Evolutionary conservation across 768 basidiomycete genomes (phyloP).

Genomic region (Tubosaeta sp.): DNA sequence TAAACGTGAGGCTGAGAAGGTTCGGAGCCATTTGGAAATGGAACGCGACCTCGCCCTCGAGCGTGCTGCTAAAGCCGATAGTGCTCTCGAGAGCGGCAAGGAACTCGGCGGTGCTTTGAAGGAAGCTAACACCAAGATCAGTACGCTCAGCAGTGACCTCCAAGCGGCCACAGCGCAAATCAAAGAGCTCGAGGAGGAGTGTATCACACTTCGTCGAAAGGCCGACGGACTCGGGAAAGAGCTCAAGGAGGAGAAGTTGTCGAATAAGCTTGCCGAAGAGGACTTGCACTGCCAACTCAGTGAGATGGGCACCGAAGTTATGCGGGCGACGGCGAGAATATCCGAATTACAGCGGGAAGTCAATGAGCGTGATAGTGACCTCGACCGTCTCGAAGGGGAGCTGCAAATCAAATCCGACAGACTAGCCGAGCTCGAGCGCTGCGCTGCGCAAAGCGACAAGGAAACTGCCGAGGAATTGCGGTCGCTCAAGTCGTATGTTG

Average conservation of each 20-base stretch:
- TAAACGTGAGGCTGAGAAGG: constrained; percentile 2
- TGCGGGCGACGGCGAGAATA: constrained; percentile 32
- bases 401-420: constrained; percentile 34
- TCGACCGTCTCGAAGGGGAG: constrained; percentile 38
- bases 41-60: constrained; percentile 5
- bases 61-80: constrained; percentile 57
- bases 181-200: constrained; percentile 59
- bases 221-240: constrained; percentile 56
- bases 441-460: constrained; percentile 22
- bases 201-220: constrained; percentile 45
- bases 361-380: constrained; percentile 32
- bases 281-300: constrained; percentile 35
- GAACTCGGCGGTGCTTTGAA: constrained; percentile 67
- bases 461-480: constrained; percentile 32
- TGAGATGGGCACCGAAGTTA: constrained; percentile 29
- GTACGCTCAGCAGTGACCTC: constrained; percentile 52
- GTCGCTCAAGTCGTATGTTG: constrained; percentile 45
- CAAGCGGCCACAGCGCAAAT: constrained; percentile 49
- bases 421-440: constrained; percentile 20
- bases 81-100: constrained; percentile 55
- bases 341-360: constrained; percentile 45
- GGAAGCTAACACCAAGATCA: constrained; percentile 60
- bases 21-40: background rate
- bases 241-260: constrained; percentile 49
- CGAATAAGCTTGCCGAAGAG: constrained; percentile 34